Evolutionary conservation across 1,139 yeast genomes (phyloP), one percentile per base, ranked within the genome.

Genomic region (Groenewaldozyma auringiensis): DNA sequence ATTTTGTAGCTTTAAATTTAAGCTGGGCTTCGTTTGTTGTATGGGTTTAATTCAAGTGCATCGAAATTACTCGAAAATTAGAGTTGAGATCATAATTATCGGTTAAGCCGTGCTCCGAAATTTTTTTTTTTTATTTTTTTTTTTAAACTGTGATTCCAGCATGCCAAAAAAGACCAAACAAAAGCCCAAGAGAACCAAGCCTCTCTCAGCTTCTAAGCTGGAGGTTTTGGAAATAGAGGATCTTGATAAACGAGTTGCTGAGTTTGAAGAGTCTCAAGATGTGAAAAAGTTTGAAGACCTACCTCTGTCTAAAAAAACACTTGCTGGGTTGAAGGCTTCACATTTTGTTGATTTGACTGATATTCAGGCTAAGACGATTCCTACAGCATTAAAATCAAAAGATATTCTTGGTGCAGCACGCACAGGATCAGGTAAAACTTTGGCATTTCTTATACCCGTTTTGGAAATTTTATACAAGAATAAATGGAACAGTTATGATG

Each of bases 391-490:
- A 50, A 79, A 84, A 56, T 94, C 94, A 0, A 74, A 79, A 41
- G 99, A 94, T 66, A 66, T 92, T 8, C 71, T 92, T 55, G 97
- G 89, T 22, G 94, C 96, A 20, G 98, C 98, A 17, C 80, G 81
- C 58, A 92, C 99, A 0, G 98, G 99, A 2, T 87, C 96, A 1
- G 99, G 99, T 42, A 92, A 92, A 63, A 92, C 99, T 0, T 67
- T 92, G 49, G 95, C 97, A 2, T 92, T 92, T 59, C 70, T 92
- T 55, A 75, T 92, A 38, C 99, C 99, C 2, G 76, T 85, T 3
- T 66, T 88, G 18, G 96, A 88, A 60, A 71, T 75, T 42, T 70
- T 89, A 49, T 75, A 79, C 53, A 75, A 84, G 54, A 80, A 81
- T 52, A 76, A 76, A 50, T 88, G 96, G 83, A 82, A 92, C 35